These are phyloP conservation scores for Lentinula edodes DNA, from an alignment of 768 basidiomycete genomes.

Conservation along the genomic window DNA sequence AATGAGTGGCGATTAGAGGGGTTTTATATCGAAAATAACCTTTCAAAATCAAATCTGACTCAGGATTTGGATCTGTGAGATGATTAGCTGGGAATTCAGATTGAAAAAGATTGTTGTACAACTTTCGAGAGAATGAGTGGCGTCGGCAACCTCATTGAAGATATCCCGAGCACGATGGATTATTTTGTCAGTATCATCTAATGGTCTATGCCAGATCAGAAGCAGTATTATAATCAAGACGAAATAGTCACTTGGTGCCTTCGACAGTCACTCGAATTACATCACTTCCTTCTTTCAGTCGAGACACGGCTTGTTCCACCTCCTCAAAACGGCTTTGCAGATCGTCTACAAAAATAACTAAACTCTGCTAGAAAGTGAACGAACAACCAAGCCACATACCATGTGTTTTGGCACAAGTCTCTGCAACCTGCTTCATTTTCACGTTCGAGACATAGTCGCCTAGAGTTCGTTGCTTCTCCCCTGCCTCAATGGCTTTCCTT, in stretches of 20 bases:
- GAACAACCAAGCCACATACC: conserved; percentile 33
- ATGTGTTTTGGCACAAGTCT: conserved; percentile 63
- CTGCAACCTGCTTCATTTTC: conserved; percentile 79
- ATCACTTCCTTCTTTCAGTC: conserved; percentile 55
- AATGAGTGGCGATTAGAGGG: background rate
- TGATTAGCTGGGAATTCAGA: background rate
- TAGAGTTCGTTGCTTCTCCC: conserved; percentile 61
- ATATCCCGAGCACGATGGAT: conserved; percentile 53
- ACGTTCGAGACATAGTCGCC: conserved; percentile 76
- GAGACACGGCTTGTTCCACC: conserved; percentile 45
- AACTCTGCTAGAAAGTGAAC: background rate
- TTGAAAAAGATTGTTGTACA: background rate
- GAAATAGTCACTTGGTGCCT: conserved; percentile 36
- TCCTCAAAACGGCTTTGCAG: conserved; percentile 48
- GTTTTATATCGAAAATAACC: conserved; percentile 27
- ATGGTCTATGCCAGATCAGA: conserved; percentile 30
- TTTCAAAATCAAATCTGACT: conserved; percentile 47
- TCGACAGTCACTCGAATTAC: conserved; percentile 46
- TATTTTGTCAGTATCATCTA: conserved; percentile 57
- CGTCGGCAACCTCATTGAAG: conserved; percentile 49
- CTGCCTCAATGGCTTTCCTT: conserved; percentile 65
- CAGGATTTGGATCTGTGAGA: conserved; percentile 34
- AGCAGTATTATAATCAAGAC: background rate
- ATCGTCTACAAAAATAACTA: conserved; percentile 40
- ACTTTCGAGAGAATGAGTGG: conserved; percentile 50